Evolutionary conservation across 495 filamentous ascomycete genomes (phyloP).

Genomic region (Staphylotrichum longicolle): DNA sequence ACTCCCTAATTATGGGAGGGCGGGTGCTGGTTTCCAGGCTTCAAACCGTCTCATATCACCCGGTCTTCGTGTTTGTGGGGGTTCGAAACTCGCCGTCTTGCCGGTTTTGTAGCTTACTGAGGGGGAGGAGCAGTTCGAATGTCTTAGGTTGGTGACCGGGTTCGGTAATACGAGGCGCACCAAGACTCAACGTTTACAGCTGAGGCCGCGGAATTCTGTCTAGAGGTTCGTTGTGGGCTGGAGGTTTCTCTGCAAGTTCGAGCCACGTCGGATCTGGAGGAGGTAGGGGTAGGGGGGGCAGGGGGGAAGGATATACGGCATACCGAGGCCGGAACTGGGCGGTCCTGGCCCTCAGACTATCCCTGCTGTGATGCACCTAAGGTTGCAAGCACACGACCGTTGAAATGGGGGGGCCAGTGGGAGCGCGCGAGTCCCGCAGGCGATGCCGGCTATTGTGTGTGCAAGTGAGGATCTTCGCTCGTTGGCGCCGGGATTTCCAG

Average conservation of each 20-base stretch:
- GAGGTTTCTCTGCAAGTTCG: background rate
- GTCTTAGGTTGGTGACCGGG: background rate
- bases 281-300: slow-evolving; percentile 7
- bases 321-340: background rate
- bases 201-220: too few relatives aligned
- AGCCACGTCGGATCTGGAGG: background rate
- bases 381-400: slow-evolving; percentile 21
- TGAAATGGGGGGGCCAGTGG: slow-evolving; percentile 1
- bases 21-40: too few relatives aligned
- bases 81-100: too few relatives aligned
- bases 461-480: background rate
- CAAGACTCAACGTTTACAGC: too few relatives aligned
- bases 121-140: background rate
- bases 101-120: background rate
- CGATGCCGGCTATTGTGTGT: slow-evolving; percentile 3
- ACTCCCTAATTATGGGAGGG: background rate
- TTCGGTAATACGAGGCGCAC: background rate
- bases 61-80: too few relatives aligned
- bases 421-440: background rate
- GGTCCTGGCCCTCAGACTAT: background rate
- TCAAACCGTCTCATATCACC: too few relatives aligned
- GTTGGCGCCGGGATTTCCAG: slow-evolving; percentile 8
- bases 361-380: slow-evolving; percentile 12
- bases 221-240: background rate
- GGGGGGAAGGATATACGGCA: background rate